Conservation (phyloP, 1,139 yeast genomes). For the Magnusiomyces paraingens region DNA sequence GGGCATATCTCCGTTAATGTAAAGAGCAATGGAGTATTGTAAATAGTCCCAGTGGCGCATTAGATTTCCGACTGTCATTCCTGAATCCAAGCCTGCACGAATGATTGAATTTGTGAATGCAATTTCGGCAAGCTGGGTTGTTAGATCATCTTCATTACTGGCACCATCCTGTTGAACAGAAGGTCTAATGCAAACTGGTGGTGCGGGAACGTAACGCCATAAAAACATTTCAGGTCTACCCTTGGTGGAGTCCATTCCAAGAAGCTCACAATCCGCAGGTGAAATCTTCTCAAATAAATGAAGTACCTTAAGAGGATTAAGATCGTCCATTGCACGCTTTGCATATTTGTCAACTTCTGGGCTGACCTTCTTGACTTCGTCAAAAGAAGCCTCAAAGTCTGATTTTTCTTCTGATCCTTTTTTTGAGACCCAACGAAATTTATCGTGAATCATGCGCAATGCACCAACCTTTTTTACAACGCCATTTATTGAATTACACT, state of each 20-base stretch:
- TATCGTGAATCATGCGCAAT: constrained; percentile 88
- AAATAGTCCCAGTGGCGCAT: constrained; percentile 99
- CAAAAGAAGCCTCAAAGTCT: constrained; percentile 60
- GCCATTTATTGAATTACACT: constrained; percentile 87
- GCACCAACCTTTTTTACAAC: constrained; percentile 98
- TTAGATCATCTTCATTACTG: constrained; percentile 93
- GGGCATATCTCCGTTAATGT: constrained; percentile 87
- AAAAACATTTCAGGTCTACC: constrained; percentile 96
- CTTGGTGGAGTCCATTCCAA: constrained; percentile 81
- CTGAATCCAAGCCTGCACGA: constrained; percentile 90
- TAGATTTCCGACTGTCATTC: constrained; percentile 81
- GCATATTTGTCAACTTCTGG: constrained; percentile 88
- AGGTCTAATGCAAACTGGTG: constrained; percentile 98
- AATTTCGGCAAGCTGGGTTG: constrained; percentile 91
- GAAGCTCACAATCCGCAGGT: constrained; percentile 83
- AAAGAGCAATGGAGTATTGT: constrained; percentile 93
- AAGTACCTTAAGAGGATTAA: constrained; percentile 86
- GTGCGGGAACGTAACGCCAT: constrained; percentile 97
- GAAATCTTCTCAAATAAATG: constrained; percentile 79
- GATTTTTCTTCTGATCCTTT: constrained; percentile 78
- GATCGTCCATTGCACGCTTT: constrained; percentile 85
- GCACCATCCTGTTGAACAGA: constrained; percentile 94
- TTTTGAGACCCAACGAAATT: constrained; percentile 93
- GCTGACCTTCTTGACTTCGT: constrained; percentile 69
- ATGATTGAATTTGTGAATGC: constrained; percentile 94